Conservation (phyloP, 768 basidiomycete species). For the Tephrocybe sp. region DNA sequence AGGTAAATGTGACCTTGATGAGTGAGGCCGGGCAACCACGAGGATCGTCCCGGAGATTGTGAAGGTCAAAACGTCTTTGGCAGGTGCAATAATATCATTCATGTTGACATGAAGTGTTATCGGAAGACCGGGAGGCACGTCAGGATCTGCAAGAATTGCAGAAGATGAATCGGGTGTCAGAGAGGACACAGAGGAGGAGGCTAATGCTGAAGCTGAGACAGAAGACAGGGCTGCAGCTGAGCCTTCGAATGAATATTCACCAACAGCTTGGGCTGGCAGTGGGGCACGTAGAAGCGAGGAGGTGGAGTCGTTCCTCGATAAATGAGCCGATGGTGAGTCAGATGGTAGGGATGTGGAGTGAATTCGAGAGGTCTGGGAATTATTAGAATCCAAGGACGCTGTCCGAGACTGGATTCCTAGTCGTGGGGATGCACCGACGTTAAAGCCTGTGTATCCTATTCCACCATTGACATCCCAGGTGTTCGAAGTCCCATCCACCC, state of each 20-base stretch:
- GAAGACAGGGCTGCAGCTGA: slow-evolving; percentile 35
- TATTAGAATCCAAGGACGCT: slow-evolving; percentile 48
- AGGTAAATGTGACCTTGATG: slow-evolving; percentile 25
- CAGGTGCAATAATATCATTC: slow-evolving; percentile 68
- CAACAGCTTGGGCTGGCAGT: slow-evolving; percentile 59
- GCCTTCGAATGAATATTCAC: slow-evolving; percentile 78
- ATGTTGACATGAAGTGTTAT: slow-evolving; percentile 80
- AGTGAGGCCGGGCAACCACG: slow-evolving; percentile 44
- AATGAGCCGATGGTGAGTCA: slow-evolving; percentile 14
- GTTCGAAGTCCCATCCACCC: slow-evolving; percentile 51
- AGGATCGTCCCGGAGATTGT: slow-evolving; percentile 65
- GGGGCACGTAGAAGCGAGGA: slow-evolving; percentile 76
- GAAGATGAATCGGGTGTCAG: slow-evolving; percentile 42
- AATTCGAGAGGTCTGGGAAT: slow-evolving; percentile 34
- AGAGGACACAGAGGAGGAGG: slow-evolving; percentile 49
- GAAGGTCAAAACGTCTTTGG: slow-evolving; percentile 66
- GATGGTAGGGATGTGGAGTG: slow-evolving; percentile 21
- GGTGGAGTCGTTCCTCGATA: slow-evolving; percentile 42
- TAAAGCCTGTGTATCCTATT: slow-evolving; percentile 71
- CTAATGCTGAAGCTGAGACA: slow-evolving; percentile 32
- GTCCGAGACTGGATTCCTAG: slow-evolving; percentile 38
- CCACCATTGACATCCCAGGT: slow-evolving; percentile 68
- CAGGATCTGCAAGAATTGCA: slow-evolving; percentile 23
- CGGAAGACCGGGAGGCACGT: slow-evolving; percentile 52
- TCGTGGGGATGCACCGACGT: slow-evolving; percentile 45